Evolutionary conservation across 257 asterid species (phyloP).

Genomic region (Nicotiana undulata): DNA sequence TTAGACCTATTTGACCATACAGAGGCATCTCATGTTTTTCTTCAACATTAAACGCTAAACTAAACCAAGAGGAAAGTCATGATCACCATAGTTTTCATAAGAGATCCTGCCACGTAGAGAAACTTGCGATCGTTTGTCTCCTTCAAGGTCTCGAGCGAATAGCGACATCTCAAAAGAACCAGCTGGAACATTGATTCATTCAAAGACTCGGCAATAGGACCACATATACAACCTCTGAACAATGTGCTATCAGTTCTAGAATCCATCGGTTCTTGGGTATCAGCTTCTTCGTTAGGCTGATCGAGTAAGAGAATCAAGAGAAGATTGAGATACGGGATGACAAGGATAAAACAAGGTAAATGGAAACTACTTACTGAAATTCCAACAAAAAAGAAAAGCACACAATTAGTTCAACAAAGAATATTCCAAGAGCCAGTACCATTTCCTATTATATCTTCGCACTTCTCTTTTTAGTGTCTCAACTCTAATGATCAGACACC

Average conservation of each 20-base stretch:
- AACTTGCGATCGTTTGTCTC: conserved; percentile 71
- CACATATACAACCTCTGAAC: conserved; percentile 73
- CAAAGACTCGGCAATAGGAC: conserved; percentile 87
- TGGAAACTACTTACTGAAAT: not conserved
- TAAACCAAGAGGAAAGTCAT: not conserved
- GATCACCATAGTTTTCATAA: conserved; percentile 77
- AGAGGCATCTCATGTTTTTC: not conserved
- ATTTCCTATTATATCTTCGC: not conserved
- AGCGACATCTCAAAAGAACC: conserved; percentile 81
- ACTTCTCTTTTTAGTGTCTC: not conserved
- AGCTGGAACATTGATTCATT: conserved; percentile 76
- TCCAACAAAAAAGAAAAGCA: not conserved
- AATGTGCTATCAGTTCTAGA: conserved; percentile 30
- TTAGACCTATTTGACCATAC: not conserved
- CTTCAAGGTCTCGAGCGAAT: conserved; percentile 70
- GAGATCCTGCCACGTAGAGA: conserved; percentile 92
- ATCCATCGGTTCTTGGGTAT: conserved; percentile 32
- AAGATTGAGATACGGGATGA: not conserved
- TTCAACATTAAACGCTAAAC: not conserved
- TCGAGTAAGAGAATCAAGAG: conserved; percentile 11
- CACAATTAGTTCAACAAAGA: not conserved
- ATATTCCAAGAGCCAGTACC: not conserved
- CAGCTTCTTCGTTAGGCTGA: conserved; percentile 49
- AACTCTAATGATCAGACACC: not conserved
- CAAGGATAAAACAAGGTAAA: not conserved